These are phyloP conservation scores for Talaromyces sp. DNA, from an alignment of 2,329 filamentous ascomycete genomes.

Conservation along the genomic window DNA sequence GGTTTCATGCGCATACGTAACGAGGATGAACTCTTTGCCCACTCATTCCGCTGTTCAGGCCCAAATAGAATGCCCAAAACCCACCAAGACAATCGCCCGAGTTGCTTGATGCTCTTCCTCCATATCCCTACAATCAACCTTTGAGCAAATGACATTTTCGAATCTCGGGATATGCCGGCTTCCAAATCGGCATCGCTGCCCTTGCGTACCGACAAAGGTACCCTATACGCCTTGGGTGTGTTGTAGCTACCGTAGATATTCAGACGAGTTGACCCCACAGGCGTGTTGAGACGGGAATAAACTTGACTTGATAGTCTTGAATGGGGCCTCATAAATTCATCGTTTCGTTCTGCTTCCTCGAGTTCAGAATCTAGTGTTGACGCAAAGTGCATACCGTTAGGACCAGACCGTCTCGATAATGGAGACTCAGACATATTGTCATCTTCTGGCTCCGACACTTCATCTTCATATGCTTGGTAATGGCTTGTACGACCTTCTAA, in stretches of 20 bases:
- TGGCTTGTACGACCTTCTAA: slow-evolving; percentile 28
- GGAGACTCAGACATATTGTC: slow-evolving; percentile 2
- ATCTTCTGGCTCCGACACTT: slow-evolving; percentile 19
- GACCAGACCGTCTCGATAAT: not conserved
- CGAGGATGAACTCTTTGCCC: slow-evolving; percentile 11
- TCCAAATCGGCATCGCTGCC: not conserved
- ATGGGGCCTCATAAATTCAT: not conserved
- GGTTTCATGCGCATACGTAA: slow-evolving; percentile 5
- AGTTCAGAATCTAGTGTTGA: slow-evolving; percentile 12
- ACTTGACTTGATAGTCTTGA: not conserved
- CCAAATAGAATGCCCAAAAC: slow-evolving; percentile 34
- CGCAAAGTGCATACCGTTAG: not conserved
- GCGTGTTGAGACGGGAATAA: not conserved
- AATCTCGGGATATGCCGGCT: slow-evolving; percentile 14
- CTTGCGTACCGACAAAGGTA: not conserved
- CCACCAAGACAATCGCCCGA: slow-evolving; percentile 37
- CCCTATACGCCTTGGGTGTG: slow-evolving; percentile 5
- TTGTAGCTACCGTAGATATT: not conserved
- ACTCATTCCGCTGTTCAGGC: slow-evolving; percentile 15
- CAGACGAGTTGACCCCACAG: slow-evolving; percentile 3
- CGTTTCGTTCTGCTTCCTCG: slow-evolving; percentile 7
- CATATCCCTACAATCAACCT: slow-evolving; percentile 35
- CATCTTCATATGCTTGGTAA: slow-evolving; percentile 27
- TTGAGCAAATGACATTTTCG: slow-evolving; percentile 26
- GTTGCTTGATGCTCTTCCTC: slow-evolving; percentile 29